phyloP scores from a whole-genome alignment of 2,329 filamentous ascomycete species.

The Nakataea oryzae region DNA sequence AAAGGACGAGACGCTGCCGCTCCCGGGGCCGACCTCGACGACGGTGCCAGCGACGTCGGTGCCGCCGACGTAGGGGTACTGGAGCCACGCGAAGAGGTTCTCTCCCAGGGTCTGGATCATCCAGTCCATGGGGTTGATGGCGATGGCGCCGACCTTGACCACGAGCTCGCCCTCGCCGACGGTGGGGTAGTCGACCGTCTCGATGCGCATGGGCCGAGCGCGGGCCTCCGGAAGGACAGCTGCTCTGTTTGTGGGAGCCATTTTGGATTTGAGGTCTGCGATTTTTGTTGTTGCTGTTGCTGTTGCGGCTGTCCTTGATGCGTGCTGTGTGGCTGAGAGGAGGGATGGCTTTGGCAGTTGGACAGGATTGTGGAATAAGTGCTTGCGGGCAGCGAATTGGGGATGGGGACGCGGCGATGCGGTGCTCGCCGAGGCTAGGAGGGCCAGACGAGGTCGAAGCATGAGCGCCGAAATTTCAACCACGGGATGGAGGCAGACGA shows the following conservation, averaged over 20 bases:
- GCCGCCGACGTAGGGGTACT: slow-evolving; percentile 21
- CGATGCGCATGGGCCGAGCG: neutral
- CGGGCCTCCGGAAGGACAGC: neutral
- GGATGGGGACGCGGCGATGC: too few relatives aligned
- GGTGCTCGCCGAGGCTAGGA: too few relatives aligned
- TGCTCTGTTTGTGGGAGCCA: slow-evolving; percentile 1
- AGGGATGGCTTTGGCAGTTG: too few relatives aligned
- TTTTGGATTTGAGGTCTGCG: neutral
- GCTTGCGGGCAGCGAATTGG: too few relatives aligned
- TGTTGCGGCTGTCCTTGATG: too few relatives aligned
- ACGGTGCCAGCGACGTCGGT: slow-evolving; percentile 22
- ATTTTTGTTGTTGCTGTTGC: too few relatives aligned
- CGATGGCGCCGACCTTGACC: slow-evolving; percentile 18
- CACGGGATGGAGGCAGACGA: too few relatives aligned
- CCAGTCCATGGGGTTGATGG: slow-evolving; percentile 22
- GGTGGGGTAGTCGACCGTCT: slow-evolving; percentile 1
- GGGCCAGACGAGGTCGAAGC: too few relatives aligned
- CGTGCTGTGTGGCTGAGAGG: too few relatives aligned
- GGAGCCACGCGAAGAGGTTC: slow-evolving; percentile 15
- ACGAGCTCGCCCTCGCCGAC: slow-evolving; percentile 12
- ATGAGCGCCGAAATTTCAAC: too few relatives aligned
- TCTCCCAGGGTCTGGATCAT: slow-evolving; percentile 18
- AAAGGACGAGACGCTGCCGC: slow-evolving; percentile 15
- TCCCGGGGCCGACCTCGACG: slow-evolving; percentile 17
- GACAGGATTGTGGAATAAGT: too few relatives aligned